Base-by-base conservation (phyloP, 768 basidiomycete species). In the Ephemerocybe angulata region DNA sequence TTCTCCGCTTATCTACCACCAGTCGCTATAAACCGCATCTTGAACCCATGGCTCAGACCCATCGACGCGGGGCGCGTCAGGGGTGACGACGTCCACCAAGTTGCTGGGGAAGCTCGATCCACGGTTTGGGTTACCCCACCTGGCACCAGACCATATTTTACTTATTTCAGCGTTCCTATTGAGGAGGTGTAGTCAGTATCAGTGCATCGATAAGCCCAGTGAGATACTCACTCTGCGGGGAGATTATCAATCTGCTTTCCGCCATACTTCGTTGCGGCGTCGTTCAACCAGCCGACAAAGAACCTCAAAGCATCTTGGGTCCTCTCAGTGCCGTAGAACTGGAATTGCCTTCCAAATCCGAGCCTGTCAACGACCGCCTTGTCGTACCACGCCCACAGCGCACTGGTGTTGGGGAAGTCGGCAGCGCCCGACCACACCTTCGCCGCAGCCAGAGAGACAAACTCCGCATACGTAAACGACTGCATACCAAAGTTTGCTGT, bases 241-340 rank as follows among this genome's bases (percentile, higher is more conserved):
- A 59, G 28, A 22, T 52, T 37, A 28, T 59, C 58, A 35, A 59
- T 56, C 64, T 72, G 72, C 53, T 63, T 62, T 19, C 72, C 73
- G 3, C 74, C 73, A 54, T 72, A 71, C 49, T 69, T 68, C 31
- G 66, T 65, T 40, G 74, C 74, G 2, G 72, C 73, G 3, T 64
- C 65, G 49, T 76, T 74, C 3, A 76, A 59, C 75, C 73, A 76
- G 10, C 69, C 73, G 27, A 69, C 60, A 46, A 73, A 71, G 62
- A 67, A 71, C 7, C 70, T 65, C 13, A 71, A 62, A 30, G 54
- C 62, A 2, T 58, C 72, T 72, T 64, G 62, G 12, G 67, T 69
- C 44, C 63, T 64, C 31, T 62, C 65, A 12, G 54, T 51, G 7
- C 71, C 71, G 1, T 75, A 59, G 54, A 69, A 73, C 54, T 73